Evolutionary conservation across 106 monocot species (phyloP).

Genomic region (Gastrodia elata): DNA sequence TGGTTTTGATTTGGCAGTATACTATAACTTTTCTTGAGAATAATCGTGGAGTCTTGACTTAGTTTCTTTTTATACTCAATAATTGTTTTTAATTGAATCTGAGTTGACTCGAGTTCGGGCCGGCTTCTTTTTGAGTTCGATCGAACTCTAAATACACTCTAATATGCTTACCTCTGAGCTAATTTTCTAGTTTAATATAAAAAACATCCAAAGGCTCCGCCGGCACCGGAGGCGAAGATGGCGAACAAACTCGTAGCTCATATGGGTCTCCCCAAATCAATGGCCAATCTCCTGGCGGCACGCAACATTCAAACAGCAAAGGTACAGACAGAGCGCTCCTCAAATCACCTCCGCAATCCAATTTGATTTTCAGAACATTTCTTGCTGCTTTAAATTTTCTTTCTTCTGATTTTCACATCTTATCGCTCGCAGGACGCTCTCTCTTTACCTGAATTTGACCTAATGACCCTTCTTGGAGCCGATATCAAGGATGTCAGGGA

Average conservation of each 20-base stretch:
- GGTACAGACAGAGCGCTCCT: conserved; percentile 17
- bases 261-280: conserved; percentile 56
- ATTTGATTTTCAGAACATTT: neutral
- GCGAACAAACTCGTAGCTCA: conserved; percentile 75
- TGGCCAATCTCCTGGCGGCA: conserved; percentile 77
- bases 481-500: conserved; percentile 30
- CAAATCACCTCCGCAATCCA: neutral
- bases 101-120: too few species aligned
- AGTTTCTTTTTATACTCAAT: too few species aligned
- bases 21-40: too few species aligned
- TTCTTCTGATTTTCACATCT: neutral
- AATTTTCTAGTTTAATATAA: too few species aligned
- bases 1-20: too few species aligned
- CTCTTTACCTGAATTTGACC: conserved; percentile 75
- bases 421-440: conserved; percentile 49
- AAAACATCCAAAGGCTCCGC: neutral
- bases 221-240: conserved; percentile 22
- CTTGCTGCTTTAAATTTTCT: neutral
- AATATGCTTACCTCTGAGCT: too few species aligned
- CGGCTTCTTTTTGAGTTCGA: too few species aligned
- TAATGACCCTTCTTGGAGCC: conserved; percentile 53
- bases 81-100: too few species aligned
- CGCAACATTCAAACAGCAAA: conserved; percentile 81
- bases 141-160: too few species aligned
- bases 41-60: too few species aligned